Evolutionary conservation across 805 yeast species (phyloP).

Genomic region (Candida hungchunana): DNA sequence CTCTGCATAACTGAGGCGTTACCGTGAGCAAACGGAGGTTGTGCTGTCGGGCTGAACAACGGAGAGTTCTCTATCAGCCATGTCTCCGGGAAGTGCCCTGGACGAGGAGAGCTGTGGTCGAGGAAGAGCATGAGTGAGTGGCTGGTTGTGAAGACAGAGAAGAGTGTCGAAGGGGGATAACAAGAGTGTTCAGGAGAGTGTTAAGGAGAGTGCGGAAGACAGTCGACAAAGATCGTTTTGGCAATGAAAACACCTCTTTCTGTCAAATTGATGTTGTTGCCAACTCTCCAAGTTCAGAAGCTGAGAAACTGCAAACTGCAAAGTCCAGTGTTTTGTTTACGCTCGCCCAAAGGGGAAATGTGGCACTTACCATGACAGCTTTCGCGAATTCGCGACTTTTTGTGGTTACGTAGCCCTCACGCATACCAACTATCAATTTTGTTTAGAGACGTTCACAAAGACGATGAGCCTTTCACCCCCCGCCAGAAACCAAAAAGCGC

Average conservation of each 20-base stretch:
- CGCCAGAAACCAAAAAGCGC: not conserved
- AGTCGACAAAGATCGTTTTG: too few relatives aligned
- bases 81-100: slow-evolving; percentile 13
- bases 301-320: too few relatives aligned
- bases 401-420: too few relatives aligned
- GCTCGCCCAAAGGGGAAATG: too few relatives aligned
- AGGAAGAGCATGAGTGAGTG: slow-evolving; percentile 14
- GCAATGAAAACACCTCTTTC: not conserved
- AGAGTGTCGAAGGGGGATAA: not conserved
- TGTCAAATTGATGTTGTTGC: too few relatives aligned
- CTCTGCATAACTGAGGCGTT: slow-evolving; percentile 5
- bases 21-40: slow-evolving; percentile 6
- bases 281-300: too few relatives aligned
- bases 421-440: too few relatives aligned
- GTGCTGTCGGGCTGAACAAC: slow-evolving; percentile 14
- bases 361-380: too few relatives aligned
- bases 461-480: not conserved
- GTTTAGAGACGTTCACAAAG: not conserved
- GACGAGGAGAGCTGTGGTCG: slow-evolving; percentile 18
- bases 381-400: too few relatives aligned
- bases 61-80: slow-evolving; percentile 19
- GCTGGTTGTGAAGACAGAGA: not conserved
- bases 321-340: too few relatives aligned
- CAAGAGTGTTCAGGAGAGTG: not conserved
- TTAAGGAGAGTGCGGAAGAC: not conserved